A percentile compares a stretch with the other conserved stretches of the same genome.
These are phyloP conservation scores for Malus fusca DNA, from an alignment of 306 rosid genomes.

Conservation along the genomic window DNA sequence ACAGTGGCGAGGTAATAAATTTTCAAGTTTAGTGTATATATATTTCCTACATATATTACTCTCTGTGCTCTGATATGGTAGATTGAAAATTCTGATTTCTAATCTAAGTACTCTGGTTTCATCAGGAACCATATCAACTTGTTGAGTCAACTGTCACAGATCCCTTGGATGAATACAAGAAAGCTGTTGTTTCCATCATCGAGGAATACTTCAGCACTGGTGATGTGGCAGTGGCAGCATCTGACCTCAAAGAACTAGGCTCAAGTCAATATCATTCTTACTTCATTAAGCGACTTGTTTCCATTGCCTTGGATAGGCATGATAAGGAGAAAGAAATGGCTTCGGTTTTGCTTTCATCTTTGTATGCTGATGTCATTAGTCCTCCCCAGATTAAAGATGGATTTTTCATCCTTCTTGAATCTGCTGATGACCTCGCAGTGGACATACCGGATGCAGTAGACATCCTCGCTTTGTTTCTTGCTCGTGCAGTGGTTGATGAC, in stretches of 20 bases:
- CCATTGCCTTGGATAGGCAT: slow-evolving; percentile 95
- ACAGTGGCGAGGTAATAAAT: slow-evolving; percentile 52
- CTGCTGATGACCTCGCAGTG: slow-evolving; percentile 95
- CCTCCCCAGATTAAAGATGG: slow-evolving; percentile 92
- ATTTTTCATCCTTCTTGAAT: slow-evolving; percentile 82
- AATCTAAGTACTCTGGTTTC: slow-evolving; percentile 1
- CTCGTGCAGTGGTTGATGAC: slow-evolving; percentile 99
- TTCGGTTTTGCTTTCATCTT: slow-evolving; percentile 84
- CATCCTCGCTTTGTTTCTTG: slow-evolving; percentile 84
- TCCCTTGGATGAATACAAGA: slow-evolving; percentile 91
- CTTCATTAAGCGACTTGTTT: slow-evolving; percentile 84
- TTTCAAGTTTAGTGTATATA: neutral
- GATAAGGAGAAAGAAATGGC: slow-evolving; percentile 99
- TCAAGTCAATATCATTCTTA: slow-evolving; percentile 83
- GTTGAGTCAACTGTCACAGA: slow-evolving; percentile 72
- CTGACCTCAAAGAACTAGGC: slow-evolving; percentile 88
- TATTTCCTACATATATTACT: neutral
- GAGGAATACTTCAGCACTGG: slow-evolving; percentile 91
- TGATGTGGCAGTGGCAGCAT: slow-evolving; percentile 75
- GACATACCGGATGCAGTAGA: slow-evolving; percentile 93
- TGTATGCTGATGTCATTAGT: slow-evolving; percentile 90
- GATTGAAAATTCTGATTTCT: neutral
- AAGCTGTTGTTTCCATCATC: slow-evolving; percentile 66
- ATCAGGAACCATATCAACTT: slow-evolving; percentile 92
- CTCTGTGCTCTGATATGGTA: neutral